These are phyloP conservation scores for Didymosphaeria variabile DNA, from an alignment of 2,329 filamentous ascomycete species.

Conservation along the genomic window DNA sequence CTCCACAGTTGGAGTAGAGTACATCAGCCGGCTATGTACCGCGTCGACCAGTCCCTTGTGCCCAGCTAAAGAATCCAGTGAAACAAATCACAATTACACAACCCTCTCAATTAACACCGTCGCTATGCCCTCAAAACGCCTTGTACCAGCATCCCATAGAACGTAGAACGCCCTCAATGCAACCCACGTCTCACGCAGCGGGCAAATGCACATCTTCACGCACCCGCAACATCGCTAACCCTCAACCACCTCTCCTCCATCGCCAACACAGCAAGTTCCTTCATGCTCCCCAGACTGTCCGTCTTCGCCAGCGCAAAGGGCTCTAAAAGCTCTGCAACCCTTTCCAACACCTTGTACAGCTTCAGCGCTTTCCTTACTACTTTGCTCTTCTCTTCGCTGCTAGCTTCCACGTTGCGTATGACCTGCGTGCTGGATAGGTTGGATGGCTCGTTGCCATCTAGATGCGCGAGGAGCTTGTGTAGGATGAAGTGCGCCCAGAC, in stretches of 20 bases:
- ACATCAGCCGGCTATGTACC: too few species aligned
- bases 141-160: background rate
- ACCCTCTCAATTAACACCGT: too few species aligned
- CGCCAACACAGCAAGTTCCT: conserved; percentile 46
- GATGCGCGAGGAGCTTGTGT: conserved; percentile 60
- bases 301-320: conserved; percentile 44
- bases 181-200: background rate
- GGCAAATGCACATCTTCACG: background rate
- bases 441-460: conserved; percentile 38
- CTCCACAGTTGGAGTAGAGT: too few species aligned
- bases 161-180: background rate
- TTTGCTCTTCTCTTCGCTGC: conserved; percentile 24
- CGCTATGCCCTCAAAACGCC: too few species aligned
- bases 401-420: conserved; percentile 25
- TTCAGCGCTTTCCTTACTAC: conserved; percentile 48
- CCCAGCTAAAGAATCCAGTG: too few species aligned
- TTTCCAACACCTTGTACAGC: conserved; percentile 49
- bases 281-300: conserved; percentile 37
- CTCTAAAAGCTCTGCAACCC: conserved; percentile 51
- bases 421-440: conserved; percentile 21
- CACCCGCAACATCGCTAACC: conserved; percentile 42
- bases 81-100: too few species aligned
- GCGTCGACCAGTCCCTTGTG: too few species aligned
- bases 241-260: conserved; percentile 47
- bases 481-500: conserved; percentile 71